Conservation (phyloP, 106 monocot genomes). For the Chionographis japonica region DNA sequence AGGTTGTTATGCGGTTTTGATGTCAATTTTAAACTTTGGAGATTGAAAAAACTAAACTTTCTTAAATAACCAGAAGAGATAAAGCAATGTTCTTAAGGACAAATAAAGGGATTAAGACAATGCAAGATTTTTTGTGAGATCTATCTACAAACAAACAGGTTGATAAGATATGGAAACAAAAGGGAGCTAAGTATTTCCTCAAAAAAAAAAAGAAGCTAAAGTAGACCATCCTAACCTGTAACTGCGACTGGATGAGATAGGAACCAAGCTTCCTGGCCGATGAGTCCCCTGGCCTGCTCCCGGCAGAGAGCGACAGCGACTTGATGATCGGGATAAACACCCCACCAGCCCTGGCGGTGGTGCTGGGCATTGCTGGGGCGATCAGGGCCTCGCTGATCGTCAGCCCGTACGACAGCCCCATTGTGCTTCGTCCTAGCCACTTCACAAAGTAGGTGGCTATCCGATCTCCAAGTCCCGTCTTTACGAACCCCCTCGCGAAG, state of each 20-base stretch:
- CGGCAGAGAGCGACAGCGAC: constrained; percentile 36
- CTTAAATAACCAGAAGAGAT: too few species aligned
- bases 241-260: constrained; percentile 44
- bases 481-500: constrained; percentile 56
- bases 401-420: constrained; percentile 46
- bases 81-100: too few species aligned
- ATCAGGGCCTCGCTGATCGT: constrained; percentile 38
- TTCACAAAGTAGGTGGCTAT: constrained; percentile 46
- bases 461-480: constrained; percentile 48
- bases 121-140: too few species aligned
- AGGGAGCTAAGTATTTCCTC: too few species aligned
- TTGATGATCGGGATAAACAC: constrained; percentile 46
- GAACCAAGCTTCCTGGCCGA: constrained; percentile 40
- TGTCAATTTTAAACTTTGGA: too few species aligned
- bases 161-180: too few species aligned
- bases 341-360: constrained; percentile 44
- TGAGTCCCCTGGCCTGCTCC: constrained; percentile 32
- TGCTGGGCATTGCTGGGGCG: constrained; percentile 59
- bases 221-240: constrained; percentile 55
- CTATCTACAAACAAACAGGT: too few species aligned
- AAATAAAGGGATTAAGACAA: too few species aligned
- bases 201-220: too few species aligned
- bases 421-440: constrained; percentile 48
- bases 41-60: too few species aligned
- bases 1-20: too few species aligned